Base-by-base conservation (phyloP, 345 rosid genomes). In the sweet orange (Citrus sinensis) region DNA sequence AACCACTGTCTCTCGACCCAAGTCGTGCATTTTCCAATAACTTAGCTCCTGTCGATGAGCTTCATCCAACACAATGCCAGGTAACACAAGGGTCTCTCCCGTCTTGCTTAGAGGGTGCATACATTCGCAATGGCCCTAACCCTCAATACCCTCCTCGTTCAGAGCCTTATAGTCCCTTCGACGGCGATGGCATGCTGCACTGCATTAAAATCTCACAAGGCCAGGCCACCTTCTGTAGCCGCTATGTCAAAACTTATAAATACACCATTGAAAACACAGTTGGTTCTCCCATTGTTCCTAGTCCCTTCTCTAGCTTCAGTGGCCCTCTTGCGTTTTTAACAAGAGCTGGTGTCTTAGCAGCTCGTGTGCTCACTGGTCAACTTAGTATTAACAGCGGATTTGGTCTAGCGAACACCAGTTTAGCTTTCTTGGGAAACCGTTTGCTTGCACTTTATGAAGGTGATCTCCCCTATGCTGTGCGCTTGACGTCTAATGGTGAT, bases 131-230 rank as follows among this genome's bases (percentile, higher is more conserved):
- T 4, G 94, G 92, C 46, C 94, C 94, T 1, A 91, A 89, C 79
- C 91, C 92, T 0, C 92, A 88, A 76, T 91, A 69, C 87, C 85
- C 87, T n/a, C 94, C 94, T 27, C 85, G 83, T 0, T 24, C 29
- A 3, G 90, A 90, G 14, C 89, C 94, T 49, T 90, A 88, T 85
- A 89, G 87, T 79, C 70, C 87, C 22, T 88, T 90, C 67, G 94
- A 90, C 35, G 92, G 90, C 4, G 94, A 90, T 22, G 92, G 94
- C 25, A 90, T 88, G 94, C 87, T 90, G 72, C 92, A 87, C 85
- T 75, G 90, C 69, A 83, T 87, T 14, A 70, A 80, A 30, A 85
- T 88, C 74, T 87, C 89, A 37, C 46, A 55, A 34, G 90, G 88
- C 67, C 73, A 75, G 25, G 88, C 89, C 73, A 73, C 74, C 29